A percentile compares a stretch with the other conserved stretches of the same genome.
phyloP scores from a whole-genome alignment of 495 filamentous ascomycete genomes.

The Penicillium silybi region DNA sequence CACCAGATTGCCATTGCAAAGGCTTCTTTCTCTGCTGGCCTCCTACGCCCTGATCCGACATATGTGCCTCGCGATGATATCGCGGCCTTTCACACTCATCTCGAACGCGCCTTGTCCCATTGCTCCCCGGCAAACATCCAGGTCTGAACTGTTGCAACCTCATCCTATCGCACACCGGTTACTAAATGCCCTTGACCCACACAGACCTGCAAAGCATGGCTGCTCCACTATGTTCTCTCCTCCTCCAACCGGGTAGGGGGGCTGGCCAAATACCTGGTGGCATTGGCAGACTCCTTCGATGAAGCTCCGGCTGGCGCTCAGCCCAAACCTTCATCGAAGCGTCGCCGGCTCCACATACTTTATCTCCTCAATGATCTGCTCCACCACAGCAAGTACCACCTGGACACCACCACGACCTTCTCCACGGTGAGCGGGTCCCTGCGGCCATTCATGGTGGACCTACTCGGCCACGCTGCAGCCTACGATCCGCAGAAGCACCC shows the following conservation, averaged over 20 bases:
- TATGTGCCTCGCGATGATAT: constrained; percentile 70
- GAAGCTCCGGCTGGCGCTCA: constrained; percentile 18
- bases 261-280: constrained; percentile 72
- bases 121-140: constrained; percentile 86
- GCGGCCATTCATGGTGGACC: constrained; percentile 55
- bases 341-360: constrained; percentile 71
- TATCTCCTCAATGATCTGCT: constrained; percentile 82
- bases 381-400: constrained; percentile 68
- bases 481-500: constrained; percentile 54
- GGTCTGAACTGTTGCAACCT: constrained; percentile 66
- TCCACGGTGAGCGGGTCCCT: constrained; percentile 56
- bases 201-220: constrained; percentile 87
- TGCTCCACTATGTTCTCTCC: constrained; percentile 64
- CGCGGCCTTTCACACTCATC: constrained; percentile 60
- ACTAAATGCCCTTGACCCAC: constrained; percentile 31
- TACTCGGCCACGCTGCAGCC: constrained; percentile 59
- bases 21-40: constrained; percentile 69
- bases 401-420: constrained; percentile 37
- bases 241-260: constrained; percentile 63
- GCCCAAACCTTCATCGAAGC: constrained; percentile 53
- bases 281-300: constrained; percentile 59
- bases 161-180: constrained; percentile 16
- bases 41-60: constrained; percentile 72
- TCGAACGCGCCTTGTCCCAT: constrained; percentile 64
- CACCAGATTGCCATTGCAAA: constrained; percentile 78